Base-by-base conservation (phyloP, 108 stramenopile genomes). In the Epithemia pelagica region DNA sequence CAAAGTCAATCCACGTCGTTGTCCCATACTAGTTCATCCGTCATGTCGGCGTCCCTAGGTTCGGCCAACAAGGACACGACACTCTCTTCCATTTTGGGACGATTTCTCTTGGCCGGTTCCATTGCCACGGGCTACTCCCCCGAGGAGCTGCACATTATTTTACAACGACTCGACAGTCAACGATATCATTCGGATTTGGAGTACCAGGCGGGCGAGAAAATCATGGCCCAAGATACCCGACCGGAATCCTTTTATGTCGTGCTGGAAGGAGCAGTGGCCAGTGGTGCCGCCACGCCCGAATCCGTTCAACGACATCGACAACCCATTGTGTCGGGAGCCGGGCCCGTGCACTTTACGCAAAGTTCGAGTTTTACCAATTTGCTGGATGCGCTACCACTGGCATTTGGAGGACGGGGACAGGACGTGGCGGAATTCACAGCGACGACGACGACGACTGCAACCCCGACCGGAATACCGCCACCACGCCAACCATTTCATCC, bases 161-260 rank as follows among this genome's bases (percentile, higher is more conserved):
- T 92, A 29, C 63, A 76, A 23, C 71, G 66, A 0, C 74, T 89
- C 55, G 78, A 81, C 55, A 75, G 68, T 19, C 65, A 65, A n/a
- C 70, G 76, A 8, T 90, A 80, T 67, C 88, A 93, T 59, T 54
- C 74, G 20, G 86, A 89, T 56, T 54, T 73, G 10, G 64, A 51
- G 0, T 86, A 75, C 53, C 70, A 68, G 28, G 65, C 79, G 10
- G 86, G 83, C 0, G 74, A 86, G 64, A 69, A 73, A 23, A 70
- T 93, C 0, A 88, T 86, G 56, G 24, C 33, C 8, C 63, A 81
- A 28, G 77, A 73, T 10, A 69, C 73, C 26, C 70, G 79, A 59
- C 60, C 89, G 22, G 89, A 89, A 62, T 71, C 84, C 0, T 94
- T 90, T 73, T 90, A 72, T 62, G 76, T 94, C 31, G 89, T 94